phyloP scores from a whole-genome alignment of 179 eudicot species.

The Gypsophila paniculata region DNA sequence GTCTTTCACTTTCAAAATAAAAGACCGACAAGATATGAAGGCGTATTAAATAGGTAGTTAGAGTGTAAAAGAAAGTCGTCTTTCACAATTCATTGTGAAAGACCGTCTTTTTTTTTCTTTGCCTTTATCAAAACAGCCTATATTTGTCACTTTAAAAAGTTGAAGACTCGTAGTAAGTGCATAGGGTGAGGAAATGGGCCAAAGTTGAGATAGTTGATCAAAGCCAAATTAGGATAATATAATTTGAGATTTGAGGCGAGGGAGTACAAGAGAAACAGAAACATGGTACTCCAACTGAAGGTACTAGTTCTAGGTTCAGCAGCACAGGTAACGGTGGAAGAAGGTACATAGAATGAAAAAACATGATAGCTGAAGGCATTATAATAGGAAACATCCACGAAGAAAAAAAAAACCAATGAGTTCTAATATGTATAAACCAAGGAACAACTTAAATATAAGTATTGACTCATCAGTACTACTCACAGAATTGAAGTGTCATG shows the following conservation, averaged over 20 bases:
- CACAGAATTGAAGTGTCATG: slow-evolving; percentile 81
- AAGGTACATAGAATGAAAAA: neutral
- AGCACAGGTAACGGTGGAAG: neutral
- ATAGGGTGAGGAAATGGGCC: neutral
- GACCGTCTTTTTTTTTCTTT: no score
- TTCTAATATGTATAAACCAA: neutral
- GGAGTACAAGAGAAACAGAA: neutral
- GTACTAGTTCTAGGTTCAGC: neutral
- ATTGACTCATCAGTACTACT: slow-evolving; percentile 26
- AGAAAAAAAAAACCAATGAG: neutral
- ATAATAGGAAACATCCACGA: neutral
- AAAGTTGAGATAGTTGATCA: neutral
- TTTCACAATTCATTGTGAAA: no score
- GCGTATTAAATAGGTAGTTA: no score
- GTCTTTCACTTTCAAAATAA: no score
- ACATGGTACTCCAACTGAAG: neutral
- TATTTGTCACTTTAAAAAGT: neutral
- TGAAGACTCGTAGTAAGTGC: neutral
- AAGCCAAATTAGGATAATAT: neutral
- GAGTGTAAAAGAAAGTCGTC: no score
- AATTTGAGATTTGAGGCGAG: neutral
- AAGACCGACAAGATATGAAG: no score
- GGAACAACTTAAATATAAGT: neutral
- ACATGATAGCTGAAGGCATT: neutral
- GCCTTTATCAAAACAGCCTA: neutral